A percentile compares a stretch with the other conserved stretches of the same genome.
Conservation (phyloP, 768 basidiomycete species). For the Phylloporus rhodoxanthus region DNA sequence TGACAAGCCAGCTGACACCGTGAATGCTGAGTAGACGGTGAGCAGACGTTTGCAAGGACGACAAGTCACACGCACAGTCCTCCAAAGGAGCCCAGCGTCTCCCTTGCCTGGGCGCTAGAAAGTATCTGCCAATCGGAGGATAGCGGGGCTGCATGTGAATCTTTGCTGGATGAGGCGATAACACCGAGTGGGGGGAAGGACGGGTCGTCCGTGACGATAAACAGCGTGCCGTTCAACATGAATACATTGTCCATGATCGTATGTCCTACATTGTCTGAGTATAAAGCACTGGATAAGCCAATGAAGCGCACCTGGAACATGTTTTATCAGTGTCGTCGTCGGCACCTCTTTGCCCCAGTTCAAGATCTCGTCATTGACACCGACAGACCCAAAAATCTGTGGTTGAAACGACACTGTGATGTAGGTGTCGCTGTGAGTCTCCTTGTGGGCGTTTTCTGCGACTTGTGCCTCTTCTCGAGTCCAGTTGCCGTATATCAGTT, state of each 20-base stretch:
- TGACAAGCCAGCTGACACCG: conserved; percentile 65
- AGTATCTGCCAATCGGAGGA: conserved; percentile 56
- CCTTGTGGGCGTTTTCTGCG: conserved; percentile 49
- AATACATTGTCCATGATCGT: conserved; percentile 81
- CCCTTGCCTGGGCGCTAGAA: conserved; percentile 43
- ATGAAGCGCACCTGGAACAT: conserved; percentile 54
- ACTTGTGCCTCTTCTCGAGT: conserved; percentile 56
- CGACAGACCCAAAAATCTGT: conserved; percentile 20
- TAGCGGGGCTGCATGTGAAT: conserved; percentile 37
- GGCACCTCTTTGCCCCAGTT: conserved; percentile 56
- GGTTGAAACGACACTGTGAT: conserved; percentile 24
- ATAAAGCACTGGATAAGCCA: not conserved
- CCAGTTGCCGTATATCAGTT: conserved; percentile 65
- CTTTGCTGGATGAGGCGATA: conserved; percentile 40
- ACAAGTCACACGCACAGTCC: conserved; percentile 39
- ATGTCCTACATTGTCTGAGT: conserved; percentile 49
- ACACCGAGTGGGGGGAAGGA: conserved; percentile 51
- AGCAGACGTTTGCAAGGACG: not conserved
- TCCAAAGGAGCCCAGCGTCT: conserved; percentile 46
- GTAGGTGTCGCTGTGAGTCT: conserved; percentile 37
- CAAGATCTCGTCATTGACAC: conserved; percentile 48
- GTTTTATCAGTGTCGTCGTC: conserved; percentile 49
- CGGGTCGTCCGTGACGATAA: conserved; percentile 65
- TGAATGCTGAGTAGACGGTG: conserved; percentile 41
- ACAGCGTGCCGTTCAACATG: conserved; percentile 65